Evolutionary conservation across 805 yeast genomes (phyloP).

Genomic region (Zygosaccharomyces bailii): DNA sequence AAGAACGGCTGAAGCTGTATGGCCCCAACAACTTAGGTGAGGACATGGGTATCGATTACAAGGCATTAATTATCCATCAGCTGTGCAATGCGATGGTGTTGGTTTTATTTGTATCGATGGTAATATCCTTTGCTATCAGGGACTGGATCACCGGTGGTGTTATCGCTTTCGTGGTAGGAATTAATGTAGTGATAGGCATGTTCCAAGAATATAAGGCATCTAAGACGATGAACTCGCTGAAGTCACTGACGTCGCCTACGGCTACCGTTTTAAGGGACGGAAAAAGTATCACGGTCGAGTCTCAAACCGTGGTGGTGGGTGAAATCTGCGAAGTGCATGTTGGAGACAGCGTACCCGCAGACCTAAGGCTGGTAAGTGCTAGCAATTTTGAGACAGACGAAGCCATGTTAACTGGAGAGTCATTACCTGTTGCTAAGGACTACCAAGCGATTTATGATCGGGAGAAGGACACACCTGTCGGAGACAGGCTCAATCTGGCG

Average conservation of each 20-base stretch:
- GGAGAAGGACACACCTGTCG: conserved; percentile 47
- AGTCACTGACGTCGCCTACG: conserved; percentile 88
- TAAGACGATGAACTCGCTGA: conserved; percentile 88
- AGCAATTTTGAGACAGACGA: conserved; percentile 86
- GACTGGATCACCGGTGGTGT: conserved; percentile 92
- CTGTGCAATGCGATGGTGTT: conserved; percentile 89
- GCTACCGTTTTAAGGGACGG: conserved; percentile 85
- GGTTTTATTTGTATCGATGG: conserved; percentile 83
- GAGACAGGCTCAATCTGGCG: conserved; percentile 73
- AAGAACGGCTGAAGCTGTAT: conserved; percentile 62
- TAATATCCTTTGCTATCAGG: conserved; percentile 81
- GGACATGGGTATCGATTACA: conserved; percentile 65
- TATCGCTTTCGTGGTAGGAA: conserved; percentile 81
- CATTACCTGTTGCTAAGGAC: conserved; percentile 72
- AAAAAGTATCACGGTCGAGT: conserved; percentile 66
- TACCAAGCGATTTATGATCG: conserved; percentile 40
- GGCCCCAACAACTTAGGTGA: conserved; percentile 82
- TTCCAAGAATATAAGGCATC: conserved; percentile 95
- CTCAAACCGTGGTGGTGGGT: conserved; percentile 89
- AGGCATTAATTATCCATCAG: conserved; percentile 75
- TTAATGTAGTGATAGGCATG: conserved; percentile 93
- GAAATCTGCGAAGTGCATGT: conserved; percentile 84
- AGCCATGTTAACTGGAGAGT: conserved; percentile 92
- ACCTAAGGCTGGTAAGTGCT: conserved; percentile 70
- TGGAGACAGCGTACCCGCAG: conserved; percentile 97